phyloP scores from a whole-genome alignment of 148 eudicot genomes.

The Nepenthes gracilis region DNA sequence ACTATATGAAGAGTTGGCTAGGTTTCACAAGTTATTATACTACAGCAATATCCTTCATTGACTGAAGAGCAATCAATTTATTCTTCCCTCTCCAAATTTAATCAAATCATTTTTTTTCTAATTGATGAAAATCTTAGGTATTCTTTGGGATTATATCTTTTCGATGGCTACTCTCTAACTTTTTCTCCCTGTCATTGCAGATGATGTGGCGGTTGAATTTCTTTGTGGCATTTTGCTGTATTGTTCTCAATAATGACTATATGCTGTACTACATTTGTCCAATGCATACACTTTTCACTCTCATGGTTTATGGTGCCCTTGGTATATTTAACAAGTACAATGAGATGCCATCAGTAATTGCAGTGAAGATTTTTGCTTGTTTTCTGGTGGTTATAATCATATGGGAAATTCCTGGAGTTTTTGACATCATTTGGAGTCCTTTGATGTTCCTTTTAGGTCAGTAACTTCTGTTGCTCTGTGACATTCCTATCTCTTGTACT shows the following conservation, averaged over 20 bases:
- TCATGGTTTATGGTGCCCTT: constrained; percentile 96
- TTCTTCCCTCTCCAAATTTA: too few relatives aligned
- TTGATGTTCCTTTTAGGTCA: constrained; percentile 62
- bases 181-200: constrained; percentile 48
- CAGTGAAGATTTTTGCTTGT: constrained; percentile 50
- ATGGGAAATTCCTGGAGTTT: constrained; percentile 94
- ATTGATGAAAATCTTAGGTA: too few relatives aligned
- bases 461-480: constrained; percentile 11
- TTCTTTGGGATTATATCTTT: too few relatives aligned
- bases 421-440: constrained; percentile 73
- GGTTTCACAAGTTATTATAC: too few relatives aligned
- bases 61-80: too few relatives aligned
- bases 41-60: too few relatives aligned
- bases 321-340: constrained; percentile 81
- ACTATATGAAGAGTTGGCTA: too few relatives aligned
- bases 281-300: constrained; percentile 92
- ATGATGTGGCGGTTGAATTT: constrained; percentile 98
- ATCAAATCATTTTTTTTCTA: too few relatives aligned
- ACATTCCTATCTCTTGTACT: not conserved
- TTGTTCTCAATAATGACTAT: constrained; percentile 86
- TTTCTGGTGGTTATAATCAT: constrained; percentile 70
- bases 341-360: constrained; percentile 79
- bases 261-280: constrained; percentile 93
- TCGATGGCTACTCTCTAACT: constrained; percentile 2
- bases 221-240: constrained; percentile 75